Evolutionary conservation across 2,329 filamentous ascomycete genomes (phyloP).

Genomic region (Sporothrix euskadiensis): DNA sequence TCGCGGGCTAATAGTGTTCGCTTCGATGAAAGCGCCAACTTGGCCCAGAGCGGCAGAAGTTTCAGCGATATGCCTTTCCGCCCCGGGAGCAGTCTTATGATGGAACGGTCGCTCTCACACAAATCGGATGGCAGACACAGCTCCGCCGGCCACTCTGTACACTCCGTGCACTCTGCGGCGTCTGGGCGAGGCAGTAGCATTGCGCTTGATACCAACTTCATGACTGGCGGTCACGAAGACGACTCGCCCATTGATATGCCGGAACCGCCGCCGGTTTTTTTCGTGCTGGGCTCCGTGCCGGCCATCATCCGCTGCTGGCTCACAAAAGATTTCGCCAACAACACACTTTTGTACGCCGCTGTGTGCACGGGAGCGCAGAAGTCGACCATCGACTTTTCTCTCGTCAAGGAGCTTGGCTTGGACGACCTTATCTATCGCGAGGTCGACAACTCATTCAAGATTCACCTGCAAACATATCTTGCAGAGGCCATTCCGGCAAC

Average conservation of each 20-base stretch:
- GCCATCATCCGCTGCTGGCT: constrained; percentile 97
- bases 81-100: constrained; percentile 81
- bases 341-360: constrained; percentile 84
- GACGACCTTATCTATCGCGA: constrained; percentile 65
- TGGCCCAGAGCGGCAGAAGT: constrained; percentile 77
- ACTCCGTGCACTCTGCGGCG: constrained; percentile 67
- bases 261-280: constrained; percentile 78
- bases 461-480: constrained; percentile 81
- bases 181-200: constrained; percentile 86
- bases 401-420: constrained; percentile 74
- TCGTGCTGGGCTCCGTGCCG: constrained; percentile 83
- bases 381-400: constrained; percentile 74
- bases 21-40: constrained; percentile 90
- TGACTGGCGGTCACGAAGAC: constrained; percentile 62
- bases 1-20: constrained; percentile 96
- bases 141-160: constrained; percentile 78
- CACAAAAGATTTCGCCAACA: constrained; percentile 84
- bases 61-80: constrained; percentile 80
- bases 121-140: constrained; percentile 95
- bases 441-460: constrained; percentile 64
- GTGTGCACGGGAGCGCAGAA: constrained; percentile 89
- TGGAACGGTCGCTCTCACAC: constrained; percentile 87
- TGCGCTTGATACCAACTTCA: constrained; percentile 73
- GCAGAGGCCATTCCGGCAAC: constrained; percentile 83
- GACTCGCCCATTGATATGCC: constrained; percentile 71